Evolutionary conservation across 2,329 filamentous ascomycete species (phyloP).

Genomic region (Monilinia fructigena): DNA sequence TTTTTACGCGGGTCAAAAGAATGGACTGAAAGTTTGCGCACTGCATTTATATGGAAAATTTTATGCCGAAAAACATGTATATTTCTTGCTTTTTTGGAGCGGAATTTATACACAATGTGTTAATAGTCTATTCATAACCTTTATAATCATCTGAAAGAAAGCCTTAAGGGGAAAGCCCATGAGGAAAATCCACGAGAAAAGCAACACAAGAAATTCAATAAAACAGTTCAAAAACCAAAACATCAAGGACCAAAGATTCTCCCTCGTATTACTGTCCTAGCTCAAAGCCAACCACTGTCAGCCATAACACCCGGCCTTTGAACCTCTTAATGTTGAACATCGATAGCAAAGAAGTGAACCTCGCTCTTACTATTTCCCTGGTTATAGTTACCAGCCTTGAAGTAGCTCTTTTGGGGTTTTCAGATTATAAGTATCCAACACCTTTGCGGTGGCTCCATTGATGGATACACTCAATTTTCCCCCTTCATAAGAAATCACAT

Average conservation of each 20-base stretch:
- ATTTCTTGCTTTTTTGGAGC: background rate
- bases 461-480: constrained; percentile 40
- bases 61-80: background rate
- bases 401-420: constrained; percentile 41
- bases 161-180: too few species aligned
- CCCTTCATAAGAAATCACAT: constrained; percentile 43
- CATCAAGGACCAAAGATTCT: background rate
- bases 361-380: constrained; percentile 32
- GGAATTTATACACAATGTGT: background rate
- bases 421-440: constrained; percentile 37
- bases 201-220: background rate
- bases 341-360: constrained; percentile 25
- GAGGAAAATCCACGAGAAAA: too few species aligned
- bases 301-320: too few species aligned
- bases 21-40: background rate
- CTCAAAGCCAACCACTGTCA: too few species aligned
- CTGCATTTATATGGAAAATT: too few species aligned
- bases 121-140: background rate
- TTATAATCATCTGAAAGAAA: background rate
- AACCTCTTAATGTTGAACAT: constrained; percentile 15
- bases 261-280: background rate
- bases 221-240: background rate
- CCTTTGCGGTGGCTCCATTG: constrained; percentile 36
- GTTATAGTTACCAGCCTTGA: constrained; percentile 45
- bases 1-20: rapidly evolving